Evolutionary conservation across 2,329 filamentous ascomycete species (phyloP).

Genomic region (Exophiala xenobiotica): DNA sequence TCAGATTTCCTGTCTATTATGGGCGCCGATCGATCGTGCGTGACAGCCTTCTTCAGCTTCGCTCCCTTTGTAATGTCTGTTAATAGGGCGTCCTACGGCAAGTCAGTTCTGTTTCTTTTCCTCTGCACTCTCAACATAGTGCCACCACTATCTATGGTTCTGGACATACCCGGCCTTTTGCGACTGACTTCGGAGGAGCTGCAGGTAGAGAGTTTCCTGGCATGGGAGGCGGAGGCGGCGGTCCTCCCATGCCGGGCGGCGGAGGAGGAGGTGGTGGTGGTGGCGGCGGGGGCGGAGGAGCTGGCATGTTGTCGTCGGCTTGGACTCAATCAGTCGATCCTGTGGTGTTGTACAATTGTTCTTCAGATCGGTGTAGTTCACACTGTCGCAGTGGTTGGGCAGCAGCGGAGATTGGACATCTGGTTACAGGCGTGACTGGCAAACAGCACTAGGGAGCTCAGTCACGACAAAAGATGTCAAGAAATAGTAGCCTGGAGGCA

Average conservation of each 20-base stretch:
- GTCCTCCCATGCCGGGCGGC: slow-evolving; percentile 54
- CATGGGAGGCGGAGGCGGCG: slow-evolving; percentile 64
- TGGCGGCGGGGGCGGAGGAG: slow-evolving; percentile 34
- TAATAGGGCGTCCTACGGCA: slow-evolving; percentile 73
- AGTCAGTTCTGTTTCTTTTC: slow-evolving; percentile 14
- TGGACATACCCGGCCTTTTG: slow-evolving; percentile 62
- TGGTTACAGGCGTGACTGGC: not conserved
- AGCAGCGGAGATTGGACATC: slow-evolving; percentile 6
- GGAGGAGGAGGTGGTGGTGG: slow-evolving; percentile 64
- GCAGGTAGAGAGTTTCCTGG: slow-evolving; percentile 59
- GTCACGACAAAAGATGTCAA: not conserved
- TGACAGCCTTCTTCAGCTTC: slow-evolving; percentile 77
- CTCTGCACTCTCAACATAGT: not conserved
- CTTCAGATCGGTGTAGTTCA: slow-evolving; percentile 3
- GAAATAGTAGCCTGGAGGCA: slow-evolving; percentile 5
- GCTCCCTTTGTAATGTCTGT: slow-evolving; percentile 82
- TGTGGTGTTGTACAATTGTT: slow-evolving; percentile 3
- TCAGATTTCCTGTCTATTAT: slow-evolving; percentile 58
- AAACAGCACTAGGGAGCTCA: not conserved
- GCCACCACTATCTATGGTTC: not conserved
- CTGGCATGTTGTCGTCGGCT: slow-evolving; percentile 22
- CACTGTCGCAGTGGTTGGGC: slow-evolving; percentile 6
- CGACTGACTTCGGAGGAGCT: slow-evolving; percentile 56
- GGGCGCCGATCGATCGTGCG: slow-evolving; percentile 90
- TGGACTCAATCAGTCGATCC: not conserved